Percentiles rank a stretch among this genome's conserved stretches.
These are phyloP conservation scores for Boletus sp. DNA, from an alignment of 768 basidiomycete genomes.

Conservation along the genomic window DNA sequence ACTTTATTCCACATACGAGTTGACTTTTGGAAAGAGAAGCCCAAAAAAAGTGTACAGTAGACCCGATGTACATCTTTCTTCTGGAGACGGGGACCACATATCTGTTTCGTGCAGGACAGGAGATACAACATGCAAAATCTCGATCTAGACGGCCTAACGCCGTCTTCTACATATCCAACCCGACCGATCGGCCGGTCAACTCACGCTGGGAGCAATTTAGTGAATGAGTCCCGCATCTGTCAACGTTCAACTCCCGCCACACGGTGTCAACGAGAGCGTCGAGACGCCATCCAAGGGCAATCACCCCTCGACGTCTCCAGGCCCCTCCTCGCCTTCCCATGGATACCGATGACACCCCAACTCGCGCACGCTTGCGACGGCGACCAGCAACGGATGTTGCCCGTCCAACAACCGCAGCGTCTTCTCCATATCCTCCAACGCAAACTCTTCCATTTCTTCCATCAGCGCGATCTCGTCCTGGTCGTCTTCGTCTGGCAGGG, in stretches of 20 bases:
- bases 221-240: background rate
- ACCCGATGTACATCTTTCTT: background rate
- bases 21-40: background rate
- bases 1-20: background rate
- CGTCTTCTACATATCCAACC: background rate
- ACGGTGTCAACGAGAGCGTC: background rate
- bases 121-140: background rate
- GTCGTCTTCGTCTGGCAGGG: slow-evolving; percentile 42
- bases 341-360: slow-evolving; percentile 51
- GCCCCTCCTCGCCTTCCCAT: slow-evolving; percentile 44
- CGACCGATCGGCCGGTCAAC: background rate
- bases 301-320: slow-evolving; percentile 10
- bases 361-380: slow-evolving; percentile 68
- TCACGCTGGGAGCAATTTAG: background rate
- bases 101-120: background rate
- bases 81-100: background rate
- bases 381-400: slow-evolving; percentile 63
- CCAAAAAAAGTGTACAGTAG: background rate
- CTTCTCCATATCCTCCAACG: slow-evolving; percentile 75
- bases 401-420: slow-evolving; percentile 53
- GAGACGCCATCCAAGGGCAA: background rate
- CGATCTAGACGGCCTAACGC: too few relatives aligned
- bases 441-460: slow-evolving; percentile 83
- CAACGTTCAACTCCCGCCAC: too few relatives aligned
- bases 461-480: slow-evolving; percentile 66